Conservation (phyloP, 768 basidiomycete genomes). For the Boletales sp. region DNA sequence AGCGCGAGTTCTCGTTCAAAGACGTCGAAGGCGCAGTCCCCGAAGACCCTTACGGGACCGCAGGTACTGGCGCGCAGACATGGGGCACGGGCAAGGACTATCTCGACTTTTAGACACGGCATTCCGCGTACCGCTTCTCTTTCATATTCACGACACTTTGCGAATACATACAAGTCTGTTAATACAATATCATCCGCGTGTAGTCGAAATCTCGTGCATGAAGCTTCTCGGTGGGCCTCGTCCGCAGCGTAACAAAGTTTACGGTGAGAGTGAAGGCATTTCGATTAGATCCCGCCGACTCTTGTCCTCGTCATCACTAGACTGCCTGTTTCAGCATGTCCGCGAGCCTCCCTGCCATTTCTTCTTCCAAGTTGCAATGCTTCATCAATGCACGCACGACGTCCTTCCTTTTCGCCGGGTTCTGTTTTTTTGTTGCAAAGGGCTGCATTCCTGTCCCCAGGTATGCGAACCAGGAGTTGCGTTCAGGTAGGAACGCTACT, state of each 20-base stretch:
- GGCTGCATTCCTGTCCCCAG: neutral
- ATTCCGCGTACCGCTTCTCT: neutral
- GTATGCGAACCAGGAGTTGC: neutral
- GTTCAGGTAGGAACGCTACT: neutral
- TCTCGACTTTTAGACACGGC: conserved; percentile 43
- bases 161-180: too few relatives aligned
- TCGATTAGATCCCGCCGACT: too few relatives aligned
- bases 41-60: conserved; percentile 51
- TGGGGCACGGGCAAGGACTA: conserved; percentile 53
- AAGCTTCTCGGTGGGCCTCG: too few relatives aligned
- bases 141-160: too few relatives aligned
- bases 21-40: conserved; percentile 52
- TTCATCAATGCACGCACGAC: neutral
- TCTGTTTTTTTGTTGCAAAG: neutral
- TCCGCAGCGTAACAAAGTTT: too few relatives aligned
- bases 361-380: conserved; percentile 7
- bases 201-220: too few relatives aligned
- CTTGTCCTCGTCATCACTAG: neutral
- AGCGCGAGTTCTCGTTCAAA: conserved; percentile 78
- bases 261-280: too few relatives aligned
- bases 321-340: neutral
- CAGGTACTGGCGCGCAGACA: conserved; percentile 36
- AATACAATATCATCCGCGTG: too few relatives aligned
- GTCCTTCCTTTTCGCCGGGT: conserved; percentile 2
- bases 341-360: conserved; percentile 5